phyloP scores from a whole-genome alignment of 345 rosid genomes.

The Brassica juncea region DNA sequence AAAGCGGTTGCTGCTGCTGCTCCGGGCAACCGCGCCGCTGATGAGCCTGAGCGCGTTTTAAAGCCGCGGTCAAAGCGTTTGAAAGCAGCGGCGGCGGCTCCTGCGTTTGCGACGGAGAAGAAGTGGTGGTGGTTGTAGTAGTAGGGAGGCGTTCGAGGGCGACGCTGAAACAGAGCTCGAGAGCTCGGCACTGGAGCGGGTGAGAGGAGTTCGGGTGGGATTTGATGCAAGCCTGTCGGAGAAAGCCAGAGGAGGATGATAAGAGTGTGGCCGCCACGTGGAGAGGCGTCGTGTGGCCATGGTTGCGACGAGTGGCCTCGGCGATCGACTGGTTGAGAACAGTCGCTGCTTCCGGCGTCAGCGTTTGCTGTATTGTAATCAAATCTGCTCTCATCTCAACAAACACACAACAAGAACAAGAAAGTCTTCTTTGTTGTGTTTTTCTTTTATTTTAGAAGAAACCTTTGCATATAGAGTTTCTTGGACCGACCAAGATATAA shows the following conservation, averaged over 20 bases:
- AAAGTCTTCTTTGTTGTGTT: not conserved
- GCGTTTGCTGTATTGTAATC: slow-evolving; percentile 94
- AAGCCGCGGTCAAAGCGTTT: slow-evolving; percentile 96
- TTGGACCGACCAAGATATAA: slow-evolving; percentile 24
- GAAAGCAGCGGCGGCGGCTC: slow-evolving; percentile 97
- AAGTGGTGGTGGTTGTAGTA: slow-evolving; percentile 45
- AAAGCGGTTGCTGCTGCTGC: slow-evolving; percentile 94
- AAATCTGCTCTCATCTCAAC: slow-evolving; percentile 85
- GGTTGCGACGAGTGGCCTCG: slow-evolving; percentile 88
- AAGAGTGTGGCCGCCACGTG: slow-evolving; percentile 93
- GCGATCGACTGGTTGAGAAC: slow-evolving; percentile 86
- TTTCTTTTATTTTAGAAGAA: slow-evolving; percentile 29
- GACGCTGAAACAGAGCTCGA: slow-evolving; percentile 98
- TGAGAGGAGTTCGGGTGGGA: slow-evolving; percentile 98
- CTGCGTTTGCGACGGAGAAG: slow-evolving; percentile 27
- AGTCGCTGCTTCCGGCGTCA: slow-evolving; percentile 89
- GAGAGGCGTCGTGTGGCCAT: slow-evolving; percentile 92
- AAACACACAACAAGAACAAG: slow-evolving; percentile 1
- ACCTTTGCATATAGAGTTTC: slow-evolving; percentile 33
- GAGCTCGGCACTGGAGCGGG: slow-evolving; percentile 96
- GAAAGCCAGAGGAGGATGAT: slow-evolving; percentile 77
- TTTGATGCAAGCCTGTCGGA: slow-evolving; percentile 96
- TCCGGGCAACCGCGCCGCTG: slow-evolving; percentile 98
- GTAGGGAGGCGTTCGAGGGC: slow-evolving; percentile 93
- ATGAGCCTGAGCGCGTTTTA: slow-evolving; percentile 97